Percentiles rank a stretch among this genome's conserved stretches.
Conservation (phyloP, 768 basidiomycete genomes). For the Termitomyces sp. region DNA sequence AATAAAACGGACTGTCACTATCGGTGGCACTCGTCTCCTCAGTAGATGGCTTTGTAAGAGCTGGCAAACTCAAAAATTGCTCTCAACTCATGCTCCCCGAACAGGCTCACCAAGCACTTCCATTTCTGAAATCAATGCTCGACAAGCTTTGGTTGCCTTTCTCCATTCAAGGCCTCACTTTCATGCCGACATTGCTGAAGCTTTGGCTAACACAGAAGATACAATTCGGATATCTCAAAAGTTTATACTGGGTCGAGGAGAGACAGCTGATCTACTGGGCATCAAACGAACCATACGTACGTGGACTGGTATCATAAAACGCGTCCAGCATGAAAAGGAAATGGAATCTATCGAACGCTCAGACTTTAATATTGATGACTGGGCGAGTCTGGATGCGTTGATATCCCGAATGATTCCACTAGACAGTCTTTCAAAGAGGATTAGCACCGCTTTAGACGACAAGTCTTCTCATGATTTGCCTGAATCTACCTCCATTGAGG, state of each 20-base stretch:
- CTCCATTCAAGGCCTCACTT: conserved; percentile 62
- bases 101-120: conserved; percentile 84
- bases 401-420: conserved; percentile 53
- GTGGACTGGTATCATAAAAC: conserved; percentile 53
- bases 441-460: conserved; percentile 32
- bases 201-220: conserved; percentile 63
- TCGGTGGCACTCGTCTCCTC: conserved; percentile 72
- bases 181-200: conserved; percentile 56
- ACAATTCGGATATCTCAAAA: conserved; percentile 73
- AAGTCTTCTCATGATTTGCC: conserved; percentile 13
- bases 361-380: conserved; percentile 34
- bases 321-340: conserved; percentile 53
- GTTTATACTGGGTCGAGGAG: conserved; percentile 68
- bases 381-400: conserved; percentile 55
- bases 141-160: conserved; percentile 75
- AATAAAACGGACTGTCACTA: conserved; percentile 75
- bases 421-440: conserved; percentile 49
- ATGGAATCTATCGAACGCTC: conserved; percentile 41
- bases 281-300: conserved; percentile 59
- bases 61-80: conserved; percentile 28
- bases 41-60: conserved; percentile 73
- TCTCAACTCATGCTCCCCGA: conserved; percentile 9
- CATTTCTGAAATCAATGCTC: conserved; percentile 62
- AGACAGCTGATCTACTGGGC: conserved; percentile 59
- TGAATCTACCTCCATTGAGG: background rate